Evolutionary conservation across 345 rosid species (phyloP).

Genomic region (Rhodamnia argentea): DNA sequence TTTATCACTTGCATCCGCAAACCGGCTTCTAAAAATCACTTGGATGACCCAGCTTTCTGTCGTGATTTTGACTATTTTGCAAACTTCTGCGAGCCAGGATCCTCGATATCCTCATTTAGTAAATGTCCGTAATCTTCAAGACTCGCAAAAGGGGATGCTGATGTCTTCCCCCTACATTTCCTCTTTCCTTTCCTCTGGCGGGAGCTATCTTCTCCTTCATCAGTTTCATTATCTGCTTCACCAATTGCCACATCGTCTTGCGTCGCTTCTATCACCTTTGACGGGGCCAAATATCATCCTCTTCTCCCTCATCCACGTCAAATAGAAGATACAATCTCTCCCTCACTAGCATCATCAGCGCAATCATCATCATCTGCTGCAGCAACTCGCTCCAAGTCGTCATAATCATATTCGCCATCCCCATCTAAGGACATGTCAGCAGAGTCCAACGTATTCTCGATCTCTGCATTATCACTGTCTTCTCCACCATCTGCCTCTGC

Average conservation of each 20-base stretch:
- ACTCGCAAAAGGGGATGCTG: too few relatives aligned
- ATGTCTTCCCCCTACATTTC: constrained; percentile 22
- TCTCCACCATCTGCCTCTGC: constrained; percentile 56
- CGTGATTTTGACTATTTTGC: too few relatives aligned
- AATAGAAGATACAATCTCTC: constrained; percentile 41
- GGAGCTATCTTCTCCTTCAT: constrained; percentile 8
- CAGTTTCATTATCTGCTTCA: constrained; percentile 10
- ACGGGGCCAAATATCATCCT: constrained; percentile 1
- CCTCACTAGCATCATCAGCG: constrained; percentile 52
- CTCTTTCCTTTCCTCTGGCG: constrained; percentile 31
- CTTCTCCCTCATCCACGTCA: constrained; percentile 43
- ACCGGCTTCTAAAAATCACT: too few relatives aligned
- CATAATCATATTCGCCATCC: constrained; percentile 67
- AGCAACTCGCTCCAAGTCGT: constrained; percentile 60
- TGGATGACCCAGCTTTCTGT: too few relatives aligned
- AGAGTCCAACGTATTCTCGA: constrained; percentile 63
- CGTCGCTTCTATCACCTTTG: background rate
- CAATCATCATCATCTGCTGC: constrained; percentile 67
- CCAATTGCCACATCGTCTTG: constrained; percentile 1
- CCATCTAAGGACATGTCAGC: constrained; percentile 40
- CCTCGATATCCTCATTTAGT: too few relatives aligned
- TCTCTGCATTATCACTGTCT: constrained; percentile 89
- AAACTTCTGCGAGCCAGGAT: too few relatives aligned
- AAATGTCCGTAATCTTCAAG: too few relatives aligned
- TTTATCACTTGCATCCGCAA: too few relatives aligned